Evolutionary conservation across 331 rosid genomes (phyloP), one percentile per base, ranked within the genome.

Genomic region (Quercus phellos): DNA sequence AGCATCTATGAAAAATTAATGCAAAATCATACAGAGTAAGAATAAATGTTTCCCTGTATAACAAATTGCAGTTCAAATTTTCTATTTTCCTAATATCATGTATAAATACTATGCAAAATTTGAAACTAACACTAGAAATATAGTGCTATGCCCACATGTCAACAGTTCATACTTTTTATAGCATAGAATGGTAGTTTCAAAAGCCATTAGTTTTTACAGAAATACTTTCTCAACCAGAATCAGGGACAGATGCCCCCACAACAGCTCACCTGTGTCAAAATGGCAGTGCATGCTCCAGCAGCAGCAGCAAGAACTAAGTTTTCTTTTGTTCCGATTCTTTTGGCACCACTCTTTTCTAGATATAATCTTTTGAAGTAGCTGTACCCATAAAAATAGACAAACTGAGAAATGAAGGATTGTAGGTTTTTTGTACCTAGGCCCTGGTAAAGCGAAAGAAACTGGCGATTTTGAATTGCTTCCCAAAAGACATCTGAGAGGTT

Each of bases 251-350:
- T 26, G 17, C 58, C 35, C 42, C 10, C 17, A n/a, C 22, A 24
- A 72, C 32, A 66, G 82, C 87, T 83, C 81, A 95, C 99, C 98
- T 95, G 99, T 77, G 99, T 95, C 21, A 58, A 61, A 78, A 95
- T 74, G 51, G 98, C 98, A 50, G 97, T 95, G 90, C 98, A 93
- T 56, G 97, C 94, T 72, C 99, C 99, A 34, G 99, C 99, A 72
- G 97, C 96, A 67, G 99, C 99, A 72, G 99, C 98, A 72, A 95
- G 79, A 64, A 87, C 50, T 84, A 95, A 85, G 81, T 95, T 95
- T 69, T 90, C 96, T 72, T 63, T 87, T 34, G 97, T 93, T 76
- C 97, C 98, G 63, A 95, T 95, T 60, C 87, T 83, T 78, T 85
- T 95, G 79, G 80, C 81, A 64, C 98, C 97, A 55, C 94, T 90